These are phyloP conservation scores for Trifolium fragiferum DNA, from an alignment of 306 rosid species.

Conservation along the genomic window DNA sequence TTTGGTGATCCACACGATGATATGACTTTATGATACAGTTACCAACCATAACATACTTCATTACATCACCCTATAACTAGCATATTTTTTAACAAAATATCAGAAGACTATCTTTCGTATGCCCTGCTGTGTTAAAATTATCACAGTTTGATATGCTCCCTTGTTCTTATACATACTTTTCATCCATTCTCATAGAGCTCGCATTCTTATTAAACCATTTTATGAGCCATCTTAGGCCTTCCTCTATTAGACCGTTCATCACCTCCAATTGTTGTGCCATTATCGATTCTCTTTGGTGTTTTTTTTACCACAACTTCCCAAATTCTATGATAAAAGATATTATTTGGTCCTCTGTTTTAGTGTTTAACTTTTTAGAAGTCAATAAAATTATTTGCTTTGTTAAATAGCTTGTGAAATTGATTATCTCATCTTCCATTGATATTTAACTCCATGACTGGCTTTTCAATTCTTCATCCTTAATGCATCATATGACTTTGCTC, in stretches of 20 bases:
- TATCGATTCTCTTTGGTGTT: not conserved
- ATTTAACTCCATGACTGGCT: too few species aligned
- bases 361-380: too few species aligned
- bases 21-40: slow-evolving; percentile 11
- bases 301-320: not conserved
- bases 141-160: not conserved
- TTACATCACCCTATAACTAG: slow-evolving; percentile 1
- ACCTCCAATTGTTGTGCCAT: not conserved
- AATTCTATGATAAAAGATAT: too few species aligned
- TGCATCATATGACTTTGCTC: too few species aligned
- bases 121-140: not conserved
- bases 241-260: not conserved
- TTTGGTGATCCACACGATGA: slow-evolving; percentile 33
- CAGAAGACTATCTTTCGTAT: slow-evolving; percentile 23
- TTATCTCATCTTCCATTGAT: too few species aligned
- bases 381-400: too few species aligned
- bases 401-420: too few species aligned
- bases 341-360: too few species aligned
- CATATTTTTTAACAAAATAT: slow-evolving; percentile 15
- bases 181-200: not conserved
- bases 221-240: not conserved
- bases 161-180: not conserved
- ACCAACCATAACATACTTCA: not conserved
- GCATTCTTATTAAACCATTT: not conserved
- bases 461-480: too few species aligned